Evolutionary conservation across 2,329 filamentous ascomycete genomes (phyloP), one percentile per base, ranked within the genome.

Genomic region (Diaporthe longicolla): DNA sequence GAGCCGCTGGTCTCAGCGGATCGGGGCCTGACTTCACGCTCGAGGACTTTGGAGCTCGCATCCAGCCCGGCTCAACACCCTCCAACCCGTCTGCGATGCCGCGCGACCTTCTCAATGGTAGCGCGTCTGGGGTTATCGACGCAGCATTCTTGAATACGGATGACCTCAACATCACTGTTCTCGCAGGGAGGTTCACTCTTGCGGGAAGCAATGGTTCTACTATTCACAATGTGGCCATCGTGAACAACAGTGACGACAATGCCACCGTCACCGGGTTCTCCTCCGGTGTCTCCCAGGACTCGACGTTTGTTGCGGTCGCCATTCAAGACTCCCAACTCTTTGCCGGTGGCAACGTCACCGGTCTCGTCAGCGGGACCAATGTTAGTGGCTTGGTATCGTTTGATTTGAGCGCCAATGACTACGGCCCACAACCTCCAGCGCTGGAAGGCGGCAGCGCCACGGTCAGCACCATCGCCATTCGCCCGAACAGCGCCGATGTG

Each of bases 151-250:
- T 97, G 82, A 89, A 89, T 52, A 87, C 88, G 21, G 90, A 91
- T 76, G 87, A 86, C 74, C 89, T 90, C 76, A 98, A 98, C 82
- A 88, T 97, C 73, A 98, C 97, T 0, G 90, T 98, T 52, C 87
- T 98, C 37, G 97, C 92, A 65, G 97, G 97, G 1, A 94, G 95
- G 79, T 99, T 99, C 81, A 89, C 90, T 10, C 92, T 94, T 0
- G 90, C 87, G 40, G 90, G 89, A 19, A 89, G 88, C 10, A 90
- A 95, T 77, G 94, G 92, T 29, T 91, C 92, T 4, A 87, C 88
- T 7, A 88, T 98, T 75, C 88, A 95, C 77, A 98, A 98, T 79
- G 85, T 99, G 21, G 87, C 93, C 50, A 90, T 99, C 76, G 90
- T 98, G 75, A 94, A 98, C 81, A 92, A 93, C 57, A 87, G 93